Conservation (phyloP, 176 grass and related monocot species). For the Carex littledalei region DNA sequence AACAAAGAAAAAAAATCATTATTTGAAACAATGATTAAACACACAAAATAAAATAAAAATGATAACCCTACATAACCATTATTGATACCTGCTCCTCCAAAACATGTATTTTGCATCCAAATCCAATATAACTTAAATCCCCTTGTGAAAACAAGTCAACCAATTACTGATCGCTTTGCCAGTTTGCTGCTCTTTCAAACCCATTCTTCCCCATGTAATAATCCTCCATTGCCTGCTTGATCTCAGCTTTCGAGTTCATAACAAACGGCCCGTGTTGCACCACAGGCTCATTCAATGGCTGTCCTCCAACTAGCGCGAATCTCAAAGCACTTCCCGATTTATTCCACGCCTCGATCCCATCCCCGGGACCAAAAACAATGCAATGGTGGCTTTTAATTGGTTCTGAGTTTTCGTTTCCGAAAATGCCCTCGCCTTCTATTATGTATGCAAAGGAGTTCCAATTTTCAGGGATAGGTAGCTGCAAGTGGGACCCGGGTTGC, state of each 20-base stretch:
- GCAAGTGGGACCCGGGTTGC: slow-evolving; percentile 40
- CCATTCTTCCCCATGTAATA: slow-evolving; percentile 56
- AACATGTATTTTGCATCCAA: not conserved
- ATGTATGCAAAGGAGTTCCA: slow-evolving; percentile 88
- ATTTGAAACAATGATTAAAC: not conserved
- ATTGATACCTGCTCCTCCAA: not conserved
- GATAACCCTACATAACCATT: not conserved
- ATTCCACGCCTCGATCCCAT: slow-evolving; percentile 69
- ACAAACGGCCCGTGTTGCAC: slow-evolving; percentile 73
- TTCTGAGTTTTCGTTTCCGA: slow-evolving; percentile 16
- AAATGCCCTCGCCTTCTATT: slow-evolving; percentile 71
- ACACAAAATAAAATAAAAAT: not conserved
- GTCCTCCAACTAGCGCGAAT: slow-evolving; percentile 54
- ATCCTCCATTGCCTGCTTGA: slow-evolving; percentile 69
- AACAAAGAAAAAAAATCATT: not conserved
- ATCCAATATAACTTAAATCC: not conserved
- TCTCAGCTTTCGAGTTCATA: slow-evolving; percentile 72
- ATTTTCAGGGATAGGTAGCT: slow-evolving; percentile 43
- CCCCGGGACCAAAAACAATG: slow-evolving; percentile 51
- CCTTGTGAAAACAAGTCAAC: not conserved
- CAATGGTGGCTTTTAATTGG: slow-evolving; percentile 42
- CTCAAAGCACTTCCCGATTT: slow-evolving; percentile 27
- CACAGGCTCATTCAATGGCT: slow-evolving; percentile 56
- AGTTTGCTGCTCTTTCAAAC: slow-evolving; percentile 57
- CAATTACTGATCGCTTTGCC: slow-evolving; percentile 25